Base-by-base conservation (phyloP, 345 rosid species). In the Citrus mangshanensis region DNA sequence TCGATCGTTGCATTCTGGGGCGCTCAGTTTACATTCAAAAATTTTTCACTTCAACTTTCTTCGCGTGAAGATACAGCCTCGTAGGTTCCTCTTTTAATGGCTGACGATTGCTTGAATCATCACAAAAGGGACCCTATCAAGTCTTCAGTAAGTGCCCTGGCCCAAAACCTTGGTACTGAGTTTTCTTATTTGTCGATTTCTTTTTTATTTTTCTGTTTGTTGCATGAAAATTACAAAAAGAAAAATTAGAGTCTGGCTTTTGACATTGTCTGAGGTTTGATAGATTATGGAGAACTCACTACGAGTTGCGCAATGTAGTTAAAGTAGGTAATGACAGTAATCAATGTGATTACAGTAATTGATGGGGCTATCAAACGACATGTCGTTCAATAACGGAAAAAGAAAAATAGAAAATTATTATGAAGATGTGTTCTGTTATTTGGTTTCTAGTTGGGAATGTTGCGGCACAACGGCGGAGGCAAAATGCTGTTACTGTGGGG, bases 381-480 rank as follows among this genome's bases (percentile, higher is more conserved):
- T 32, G 40, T 18, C 24, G 68, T 64, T 64, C n/a, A 32, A 7
- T 7, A 6, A 64, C 12, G 35, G 51, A 12, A 46, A 46, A 46
- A 13, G 51, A 46, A 46, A 46, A 46, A 46, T 46, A n/a, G 51
- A 46, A 46, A 46, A 46, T 72, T 27, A 22, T 49, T 19, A 27
- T 42, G 40, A 32, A 59, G 28, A 49, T 32, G 42, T 63, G 25
- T n/a, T 27, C 30, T 87, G 70, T 75, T 3, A 56, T 69, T 12
- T 85, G 74, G 60, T 72, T 76, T 59, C 28, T 81, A 93, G 97
- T 90, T 79, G 97, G 98, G 70, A 86, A 81, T 81, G 90, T 81
- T 42, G 98, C 99, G 55, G 94, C 97, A n/a, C 90, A 88, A 38
- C 86, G 90, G 89, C 86, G 99, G 84, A 85, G 97, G 82, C 94